Percentiles rank a stretch among this genome's conserved stretches.
These are phyloP conservation scores for Leccinum barrowsii DNA, from an alignment of 768 basidiomycete species.

Conservation along the genomic window DNA sequence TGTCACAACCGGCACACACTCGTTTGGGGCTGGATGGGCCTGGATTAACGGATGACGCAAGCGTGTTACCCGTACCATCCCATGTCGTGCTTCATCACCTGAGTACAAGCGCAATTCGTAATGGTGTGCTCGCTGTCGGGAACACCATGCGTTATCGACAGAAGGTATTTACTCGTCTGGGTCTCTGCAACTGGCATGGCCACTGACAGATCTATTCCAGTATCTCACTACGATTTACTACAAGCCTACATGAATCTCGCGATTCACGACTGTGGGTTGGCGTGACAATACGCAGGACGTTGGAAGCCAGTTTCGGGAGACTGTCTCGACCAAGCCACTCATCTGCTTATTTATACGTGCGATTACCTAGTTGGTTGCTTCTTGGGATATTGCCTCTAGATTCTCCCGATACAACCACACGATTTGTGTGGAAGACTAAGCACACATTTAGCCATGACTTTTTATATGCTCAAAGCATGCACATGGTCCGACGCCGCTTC, in stretches of 20 bases:
- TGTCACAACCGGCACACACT: constrained; percentile 22
- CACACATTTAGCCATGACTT: constrained; percentile 12
- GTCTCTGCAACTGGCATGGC: constrained; percentile 4
- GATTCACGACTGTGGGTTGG: constrained; percentile 6
- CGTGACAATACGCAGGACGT: constrained; percentile 24
- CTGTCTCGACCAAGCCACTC: constrained; percentile 7
- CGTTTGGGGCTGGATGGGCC: constrained; percentile 36
- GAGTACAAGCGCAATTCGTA: constrained; percentile 91
- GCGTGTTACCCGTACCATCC: constrained; percentile 87
- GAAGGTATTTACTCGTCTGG: constrained; percentile 54
- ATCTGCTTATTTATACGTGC: constrained; percentile 26
- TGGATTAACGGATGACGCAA: constrained; percentile 78
- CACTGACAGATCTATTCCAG: constrained; percentile 36
- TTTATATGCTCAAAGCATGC: constrained; percentile 11
- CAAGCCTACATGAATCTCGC: constrained; percentile 52
- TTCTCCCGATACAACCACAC: constrained; percentile 18
- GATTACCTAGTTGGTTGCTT: constrained; percentile 23
- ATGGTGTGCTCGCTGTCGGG: constrained; percentile 89
- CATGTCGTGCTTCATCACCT: constrained; percentile 94
- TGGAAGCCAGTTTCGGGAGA: constrained; percentile 20
- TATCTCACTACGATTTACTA: constrained; percentile 86
- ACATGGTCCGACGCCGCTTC: background rate
- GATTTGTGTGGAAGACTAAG: constrained; percentile 20
- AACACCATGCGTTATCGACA: constrained; percentile 88
- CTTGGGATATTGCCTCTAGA: constrained; percentile 29